Conservation (phyloP, 495 filamentous ascomycete species). For the Penicillium robsamsonii region DNA sequence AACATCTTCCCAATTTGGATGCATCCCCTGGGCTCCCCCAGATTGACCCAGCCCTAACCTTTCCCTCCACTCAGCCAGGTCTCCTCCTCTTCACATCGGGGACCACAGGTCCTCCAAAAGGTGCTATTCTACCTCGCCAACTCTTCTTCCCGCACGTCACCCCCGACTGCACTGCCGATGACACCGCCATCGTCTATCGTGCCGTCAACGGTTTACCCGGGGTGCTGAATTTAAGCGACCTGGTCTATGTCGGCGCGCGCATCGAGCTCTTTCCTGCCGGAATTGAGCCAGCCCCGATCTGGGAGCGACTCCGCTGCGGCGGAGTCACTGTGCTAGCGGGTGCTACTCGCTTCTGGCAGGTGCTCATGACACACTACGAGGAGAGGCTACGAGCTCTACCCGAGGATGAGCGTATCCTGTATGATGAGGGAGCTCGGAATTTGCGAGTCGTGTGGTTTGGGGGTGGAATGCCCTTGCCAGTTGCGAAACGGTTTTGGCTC, state of each 20-base stretch:
- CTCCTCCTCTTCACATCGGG: conserved; percentile 42
- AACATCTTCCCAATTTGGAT: no score
- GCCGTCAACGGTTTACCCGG: not conserved
- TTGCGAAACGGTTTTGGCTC: not conserved
- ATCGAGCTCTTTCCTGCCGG: not conserved
- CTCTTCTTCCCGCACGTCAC: not conserved
- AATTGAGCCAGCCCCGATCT: conserved; percentile 1
- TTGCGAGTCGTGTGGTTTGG: not conserved
- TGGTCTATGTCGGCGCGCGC: not conserved
- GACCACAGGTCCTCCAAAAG: conserved; percentile 40
- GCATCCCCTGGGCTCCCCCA: not conserved
- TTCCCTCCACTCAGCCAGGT: not conserved
- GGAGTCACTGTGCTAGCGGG: conserved; percentile 1
- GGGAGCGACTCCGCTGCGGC: not conserved
- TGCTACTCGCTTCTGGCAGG: conserved; percentile 1
- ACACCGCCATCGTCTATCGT: not conserved
- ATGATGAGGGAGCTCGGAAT: not conserved
- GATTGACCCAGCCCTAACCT: not conserved
- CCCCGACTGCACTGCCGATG: not conserved
- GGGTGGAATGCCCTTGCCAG: not conserved
- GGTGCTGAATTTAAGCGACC: not conserved
- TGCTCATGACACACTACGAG: conserved; percentile 1
- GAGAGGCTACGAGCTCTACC: not conserved
- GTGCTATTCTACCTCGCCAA: conserved; percentile 24
- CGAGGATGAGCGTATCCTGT: not conserved